Base-by-base conservation (phyloP, 2,329 filamentous ascomycete genomes). In the Penicillium sp. region DNA sequence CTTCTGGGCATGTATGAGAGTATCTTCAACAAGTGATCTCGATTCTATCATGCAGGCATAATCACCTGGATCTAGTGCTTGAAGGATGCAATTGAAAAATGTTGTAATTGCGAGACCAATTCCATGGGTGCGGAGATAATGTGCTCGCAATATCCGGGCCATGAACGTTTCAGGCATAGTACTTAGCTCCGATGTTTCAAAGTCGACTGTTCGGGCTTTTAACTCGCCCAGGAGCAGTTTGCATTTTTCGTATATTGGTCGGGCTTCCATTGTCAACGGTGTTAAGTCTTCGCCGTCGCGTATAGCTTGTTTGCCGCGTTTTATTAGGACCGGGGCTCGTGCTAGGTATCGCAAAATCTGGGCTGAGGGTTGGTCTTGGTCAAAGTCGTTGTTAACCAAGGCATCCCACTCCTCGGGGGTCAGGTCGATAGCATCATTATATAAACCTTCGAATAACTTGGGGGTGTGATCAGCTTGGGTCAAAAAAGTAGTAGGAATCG, bases 381-480 rank as follows among this genome's bases (percentile, higher is more conserved):
- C 68, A 11, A 71, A 60, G 9, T 73, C 64, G 53, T 61, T 74
- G 19, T 53, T 62, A 13, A 74, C 67, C 2, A 76, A 65, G 15
- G 54, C 53, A 15, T 67, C 64, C 74, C 75, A 77, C 59, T 76
- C 72, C 19, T 65, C 46, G 4, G 60, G 54, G 1, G 53, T 68
- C 6, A 76, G 65, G 6, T 67, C 54, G 25, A 77, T 76, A 23
- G 61, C 66, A 4, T 67, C 56, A 39, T 74, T 74, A 53, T 71
- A 69, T 13, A 76, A 50, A 0, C 68, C 70, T 57, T 76, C 73
- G 45, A 76, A 72, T 5, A 76, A 58, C 71, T 75, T 33, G 11
- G 23, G 19, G 5, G n/a, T 23, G 15, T 43, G 13, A 40, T 56
- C 38, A 57, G 47, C n/a, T 47, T 34, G 9, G 16, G 13, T 11